Evolutionary conservation across 2,329 filamentous ascomycete genomes (phyloP), one percentile per base, ranked within the genome.

Genomic region (Myriosclerotinia scirpicola): DNA sequence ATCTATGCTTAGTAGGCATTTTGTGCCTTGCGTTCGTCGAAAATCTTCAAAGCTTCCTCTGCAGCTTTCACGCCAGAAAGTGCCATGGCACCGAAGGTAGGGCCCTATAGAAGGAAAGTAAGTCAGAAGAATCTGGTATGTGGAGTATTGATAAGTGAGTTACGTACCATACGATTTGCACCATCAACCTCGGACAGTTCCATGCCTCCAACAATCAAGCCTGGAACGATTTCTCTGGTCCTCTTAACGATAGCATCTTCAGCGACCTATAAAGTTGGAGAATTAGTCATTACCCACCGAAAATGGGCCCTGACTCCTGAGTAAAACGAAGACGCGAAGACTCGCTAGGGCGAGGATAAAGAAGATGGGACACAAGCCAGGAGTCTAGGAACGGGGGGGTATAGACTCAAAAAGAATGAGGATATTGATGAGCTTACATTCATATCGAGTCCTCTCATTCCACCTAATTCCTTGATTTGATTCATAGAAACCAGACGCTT

Each of bases 401-500:
- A 2, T 34, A 11, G 20, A 34, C 2, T 11, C 20, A 22, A 38
- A 55, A 17, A 40, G n/a, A 15, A 1, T 9, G 14, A 7, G 20
- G 26, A 12, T 40, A 40, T 40, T 11, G 38, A 40, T 40, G 38
- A 14, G 38, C 58, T 50, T 61, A 61, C 82, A 80, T 93, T 91
- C 93, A 97, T 97, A 79, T 97, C 93, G 22, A 97, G 83, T 11
- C 93, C 93, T 67, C 93, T 88, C 93, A 97, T 97, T 71, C 93
- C 93, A 67, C 92, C 92, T 2, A 97, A 86, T 79, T 91, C 88
- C 77, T 92, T 88, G 68, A 97, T 84, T 72, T 87, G 85, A 78
- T 90, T 85, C 92, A 97, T 96, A 78, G 88, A 91, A 58, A 96
- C 93, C 52, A 97, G 89, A 59, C 93, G 87, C 86, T 97, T 97